phyloP scores from a whole-genome alignment of 148 eudicot genomes.

The Chenopodium formosanum region DNA sequence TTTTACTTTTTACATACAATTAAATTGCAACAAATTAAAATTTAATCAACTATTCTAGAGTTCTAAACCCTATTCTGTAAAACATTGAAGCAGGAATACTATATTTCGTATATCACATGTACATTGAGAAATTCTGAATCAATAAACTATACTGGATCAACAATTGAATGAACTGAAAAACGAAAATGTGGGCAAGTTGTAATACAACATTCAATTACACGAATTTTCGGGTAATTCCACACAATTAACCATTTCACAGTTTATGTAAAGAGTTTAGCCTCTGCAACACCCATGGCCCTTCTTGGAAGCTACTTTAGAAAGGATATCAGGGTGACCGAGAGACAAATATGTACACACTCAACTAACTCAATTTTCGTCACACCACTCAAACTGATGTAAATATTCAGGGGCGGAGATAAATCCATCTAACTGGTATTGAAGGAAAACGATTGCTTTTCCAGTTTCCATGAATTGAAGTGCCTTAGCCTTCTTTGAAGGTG shows the following conservation, averaged over 20 bases:
- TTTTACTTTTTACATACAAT: no score
- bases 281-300: constrained; percentile 5
- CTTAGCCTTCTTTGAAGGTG: not conserved
- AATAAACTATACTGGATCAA: not conserved
- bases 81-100: not conserved
- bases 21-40: no score
- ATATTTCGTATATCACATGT: no score
- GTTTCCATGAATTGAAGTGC: not conserved
- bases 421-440: not conserved
- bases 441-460: not conserved
- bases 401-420: not conserved
- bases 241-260: not conserved
- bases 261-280: not conserved
- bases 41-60: no score
- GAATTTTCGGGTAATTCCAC: not conserved
- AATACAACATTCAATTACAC: constrained; percentile 8
- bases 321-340: not conserved
- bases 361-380: not conserved
- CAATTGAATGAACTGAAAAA: not conserved
- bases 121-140: not conserved
- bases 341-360: not conserved
- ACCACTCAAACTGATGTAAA: not conserved
- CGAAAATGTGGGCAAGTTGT: not conserved
- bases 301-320: not conserved
- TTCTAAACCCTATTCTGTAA: no score